Conservation (phyloP, 345 rosid genomes). For the Streptanthus diversifolius region DNA sequence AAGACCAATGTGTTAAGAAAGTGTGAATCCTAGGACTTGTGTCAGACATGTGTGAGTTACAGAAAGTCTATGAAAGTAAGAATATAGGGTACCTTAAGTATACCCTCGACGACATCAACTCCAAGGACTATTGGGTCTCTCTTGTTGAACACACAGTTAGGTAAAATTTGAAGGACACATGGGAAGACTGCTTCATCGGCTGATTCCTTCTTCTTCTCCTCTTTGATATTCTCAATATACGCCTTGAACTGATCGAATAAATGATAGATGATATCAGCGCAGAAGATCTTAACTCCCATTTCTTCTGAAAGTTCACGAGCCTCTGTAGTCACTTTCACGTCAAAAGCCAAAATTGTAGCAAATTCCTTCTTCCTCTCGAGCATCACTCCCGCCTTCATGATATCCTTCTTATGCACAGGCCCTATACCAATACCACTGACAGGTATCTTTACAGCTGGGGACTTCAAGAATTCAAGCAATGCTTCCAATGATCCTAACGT, state of each 20-base stretch:
- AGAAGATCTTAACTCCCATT: slow-evolving; percentile 85
- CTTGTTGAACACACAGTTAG: slow-evolving; percentile 76
- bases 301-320: slow-evolving; percentile 88
- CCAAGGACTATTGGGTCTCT: slow-evolving; percentile 90
- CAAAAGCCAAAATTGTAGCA: slow-evolving; percentile 93
- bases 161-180: slow-evolving; percentile 72
- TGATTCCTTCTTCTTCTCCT: slow-evolving; percentile 89
- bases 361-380: slow-evolving; percentile 89
- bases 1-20: slow-evolving; percentile 3
- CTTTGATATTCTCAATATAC: slow-evolving; percentile 73
- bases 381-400: slow-evolving; percentile 94
- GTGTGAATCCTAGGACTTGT: slow-evolving; percentile 6
- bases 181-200: slow-evolving; percentile 96
- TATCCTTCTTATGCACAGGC: slow-evolving; percentile 89
- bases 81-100: slow-evolving; percentile 52
- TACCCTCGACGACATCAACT: slow-evolving; percentile 78
- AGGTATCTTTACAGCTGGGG: slow-evolving; percentile 83
- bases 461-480: slow-evolving; percentile 79
- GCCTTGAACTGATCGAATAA: slow-evolving; percentile 86
- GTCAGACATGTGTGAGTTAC: not conserved
- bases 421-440: slow-evolving; percentile 92
- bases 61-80: not conserved
- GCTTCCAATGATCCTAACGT: slow-evolving; percentile 97
- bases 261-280: slow-evolving; percentile 96
- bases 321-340: slow-evolving; percentile 88